phyloP scores from a whole-genome alignment of 108 stramenopile species.

The Nitzschia sp. region DNA sequence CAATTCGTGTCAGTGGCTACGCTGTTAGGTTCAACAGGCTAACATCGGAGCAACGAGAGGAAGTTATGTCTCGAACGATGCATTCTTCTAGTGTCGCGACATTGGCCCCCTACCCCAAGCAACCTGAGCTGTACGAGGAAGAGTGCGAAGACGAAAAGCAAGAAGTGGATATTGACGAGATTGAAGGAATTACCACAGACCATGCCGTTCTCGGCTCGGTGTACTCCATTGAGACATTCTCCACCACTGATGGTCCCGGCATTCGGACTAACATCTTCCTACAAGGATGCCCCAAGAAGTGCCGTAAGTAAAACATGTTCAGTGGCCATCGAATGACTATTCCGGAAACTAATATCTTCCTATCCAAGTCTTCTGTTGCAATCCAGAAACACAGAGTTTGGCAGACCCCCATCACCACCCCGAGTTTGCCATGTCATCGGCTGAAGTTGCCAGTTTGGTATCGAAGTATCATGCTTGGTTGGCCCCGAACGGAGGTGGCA shows the following conservation, averaged over 20 bases:
- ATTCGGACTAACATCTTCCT: slow-evolving; percentile 55
- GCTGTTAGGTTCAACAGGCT: slow-evolving; percentile 66
- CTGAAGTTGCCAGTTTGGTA: slow-evolving; percentile 41
- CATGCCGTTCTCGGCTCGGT: slow-evolving; percentile 33
- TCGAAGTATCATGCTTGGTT: slow-evolving; percentile 51
- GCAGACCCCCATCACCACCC: slow-evolving; percentile 48
- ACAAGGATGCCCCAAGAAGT: slow-evolving; percentile 67
- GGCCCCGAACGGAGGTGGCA: slow-evolving; percentile 50
- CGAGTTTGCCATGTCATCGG: slow-evolving; percentile 51
- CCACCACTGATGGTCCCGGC: slow-evolving; percentile 52
- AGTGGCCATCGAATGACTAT: background rate
- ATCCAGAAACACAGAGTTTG: slow-evolving; percentile 61
- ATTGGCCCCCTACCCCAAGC: slow-evolving; percentile 6
- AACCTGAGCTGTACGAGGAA: background rate
- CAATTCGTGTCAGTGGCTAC: slow-evolving; percentile 63
- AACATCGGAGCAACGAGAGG: slow-evolving; percentile 67
- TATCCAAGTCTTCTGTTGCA: slow-evolving; percentile 45
- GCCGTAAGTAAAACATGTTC: slow-evolving; percentile 11
- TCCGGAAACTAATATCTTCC: background rate
- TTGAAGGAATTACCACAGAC: slow-evolving; percentile 23
- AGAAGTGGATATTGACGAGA: slow-evolving; percentile 15
- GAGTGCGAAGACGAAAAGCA: background rate
- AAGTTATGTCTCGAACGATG: slow-evolving; percentile 59
- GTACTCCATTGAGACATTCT: slow-evolving; percentile 48
- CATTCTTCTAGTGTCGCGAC: slow-evolving; percentile 38